These are phyloP conservation scores for Gossypium bickii DNA, from an alignment of 345 rosid species.

Conservation along the genomic window DNA sequence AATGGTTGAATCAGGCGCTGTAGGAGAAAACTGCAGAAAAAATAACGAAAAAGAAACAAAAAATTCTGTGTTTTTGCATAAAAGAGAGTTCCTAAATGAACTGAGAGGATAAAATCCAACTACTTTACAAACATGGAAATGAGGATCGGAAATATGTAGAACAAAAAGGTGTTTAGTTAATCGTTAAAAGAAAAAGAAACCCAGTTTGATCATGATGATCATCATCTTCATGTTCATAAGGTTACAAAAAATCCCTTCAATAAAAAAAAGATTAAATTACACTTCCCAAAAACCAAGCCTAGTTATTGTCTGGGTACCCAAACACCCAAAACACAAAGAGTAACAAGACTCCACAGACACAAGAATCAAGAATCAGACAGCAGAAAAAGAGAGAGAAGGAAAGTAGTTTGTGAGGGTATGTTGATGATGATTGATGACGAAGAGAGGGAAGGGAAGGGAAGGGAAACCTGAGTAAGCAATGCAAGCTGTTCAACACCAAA, in stretches of 20 bases:
- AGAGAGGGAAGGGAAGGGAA: not conserved
- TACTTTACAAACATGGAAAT: not conserved
- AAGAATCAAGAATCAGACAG: conserved; percentile 21
- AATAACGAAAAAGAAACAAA: no score
- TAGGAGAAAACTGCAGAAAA: not conserved
- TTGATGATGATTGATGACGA: not conserved
- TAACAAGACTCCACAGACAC: conserved; percentile 28
- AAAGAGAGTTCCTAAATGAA: conserved; percentile 5
- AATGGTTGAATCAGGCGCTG: conserved; percentile 21
- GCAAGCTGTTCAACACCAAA: conserved; percentile 99
- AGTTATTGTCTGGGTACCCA: conserved; percentile 13
- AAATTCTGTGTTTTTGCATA: not conserved
- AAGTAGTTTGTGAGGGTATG: not conserved
- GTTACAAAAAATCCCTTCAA: not conserved
- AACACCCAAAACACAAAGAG: conserved; percentile 18
- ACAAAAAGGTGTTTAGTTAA: not conserved
- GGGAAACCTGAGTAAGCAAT: conserved; percentile 84
- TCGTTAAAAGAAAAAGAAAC: not conserved
- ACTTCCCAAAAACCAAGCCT: conserved; percentile 23
- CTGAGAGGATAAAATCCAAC: conserved; percentile 15
- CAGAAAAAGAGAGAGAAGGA: conserved; percentile 10
- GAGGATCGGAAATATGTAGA: conserved; percentile 12
- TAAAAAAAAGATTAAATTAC: conserved; percentile 10
- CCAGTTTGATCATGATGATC: not conserved
- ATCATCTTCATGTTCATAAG: not conserved